phyloP scores from a whole-genome alignment of 371 early-diverging fungal genomes.

The Batkoa obscura region DNA sequence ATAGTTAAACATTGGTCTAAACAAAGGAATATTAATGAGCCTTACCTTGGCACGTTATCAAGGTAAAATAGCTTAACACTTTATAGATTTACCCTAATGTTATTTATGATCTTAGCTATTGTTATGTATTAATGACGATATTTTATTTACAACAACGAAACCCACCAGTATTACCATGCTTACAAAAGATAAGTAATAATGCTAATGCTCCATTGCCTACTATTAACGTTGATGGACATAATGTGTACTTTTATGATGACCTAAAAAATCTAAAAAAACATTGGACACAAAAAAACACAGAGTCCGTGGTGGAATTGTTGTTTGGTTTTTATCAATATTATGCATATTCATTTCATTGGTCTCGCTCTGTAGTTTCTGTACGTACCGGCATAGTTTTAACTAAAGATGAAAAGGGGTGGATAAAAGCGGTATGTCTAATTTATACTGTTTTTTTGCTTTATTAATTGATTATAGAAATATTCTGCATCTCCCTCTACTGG shows the following conservation, averaged over 20 bases:
- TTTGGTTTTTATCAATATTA: constrained; percentile 63
- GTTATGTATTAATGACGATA: constrained; percentile 54
- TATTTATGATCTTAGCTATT: constrained; percentile 8
- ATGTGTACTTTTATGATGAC: constrained; percentile 48
- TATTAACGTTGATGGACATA: constrained; percentile 20
- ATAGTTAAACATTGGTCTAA: constrained; percentile 58
- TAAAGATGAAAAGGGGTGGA: constrained; percentile 65
- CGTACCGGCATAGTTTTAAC: constrained; percentile 46
- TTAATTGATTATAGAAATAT: not conserved
- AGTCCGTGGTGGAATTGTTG: constrained; percentile 48
- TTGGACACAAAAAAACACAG: constrained; percentile 31
- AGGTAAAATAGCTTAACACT: not conserved
- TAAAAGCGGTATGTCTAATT: constrained; percentile 12
- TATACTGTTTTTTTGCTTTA: not conserved
- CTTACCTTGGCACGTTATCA: constrained; percentile 14
- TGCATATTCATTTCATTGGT: constrained; percentile 60
- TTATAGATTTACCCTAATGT: not conserved
- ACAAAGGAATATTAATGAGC: constrained; percentile 41
- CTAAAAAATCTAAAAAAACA: constrained; percentile 28
- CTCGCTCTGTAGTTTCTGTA: constrained; percentile 47
- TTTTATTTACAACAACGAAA: constrained; percentile 34
- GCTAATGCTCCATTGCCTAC: not conserved
- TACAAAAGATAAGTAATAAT: constrained; percentile 14
- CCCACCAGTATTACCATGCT: constrained; percentile 13
- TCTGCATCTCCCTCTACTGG: constrained; percentile 2